Conservation (phyloP, 257 asterid genomes). For the Schizonepeta tenuifolia region DNA sequence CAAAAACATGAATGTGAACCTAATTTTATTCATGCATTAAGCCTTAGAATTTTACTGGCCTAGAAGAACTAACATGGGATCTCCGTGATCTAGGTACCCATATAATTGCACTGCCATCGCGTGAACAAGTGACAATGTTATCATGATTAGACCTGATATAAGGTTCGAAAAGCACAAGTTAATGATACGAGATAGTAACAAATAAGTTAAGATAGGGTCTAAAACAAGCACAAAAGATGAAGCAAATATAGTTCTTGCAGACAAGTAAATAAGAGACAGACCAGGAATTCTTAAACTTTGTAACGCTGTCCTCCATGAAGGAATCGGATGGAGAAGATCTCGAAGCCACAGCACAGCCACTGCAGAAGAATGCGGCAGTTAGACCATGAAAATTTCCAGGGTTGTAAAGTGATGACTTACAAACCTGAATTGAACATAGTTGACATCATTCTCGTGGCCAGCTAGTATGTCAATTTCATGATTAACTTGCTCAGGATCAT, state of each 20-base stretch:
- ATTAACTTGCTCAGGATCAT: slow-evolving; percentile 73
- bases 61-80: slow-evolving; percentile 71
- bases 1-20: slow-evolving; percentile 26
- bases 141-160: slow-evolving; percentile 78
- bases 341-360: slow-evolving; percentile 92
- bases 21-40: slow-evolving; percentile 20
- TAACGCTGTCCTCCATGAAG: slow-evolving; percentile 63
- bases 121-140: slow-evolving; percentile 93
- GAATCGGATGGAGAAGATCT: slow-evolving; percentile 70
- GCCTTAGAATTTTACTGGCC: slow-evolving; percentile 24
- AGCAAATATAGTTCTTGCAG: slow-evolving; percentile 22
- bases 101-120: slow-evolving; percentile 99
- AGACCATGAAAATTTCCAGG: slow-evolving; percentile 37
- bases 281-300: slow-evolving; percentile 89
- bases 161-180: slow-evolving; percentile 34
- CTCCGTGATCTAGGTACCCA: slow-evolving; percentile 89
- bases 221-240: slow-evolving; percentile 28
- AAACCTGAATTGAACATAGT: slow-evolving; percentile 95
- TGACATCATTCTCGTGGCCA: slow-evolving; percentile 98
- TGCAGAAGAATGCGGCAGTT: slow-evolving; percentile 49
- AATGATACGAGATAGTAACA: slow-evolving; percentile 30
- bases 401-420: slow-evolving; percentile 36
- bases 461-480: slow-evolving; percentile 89
- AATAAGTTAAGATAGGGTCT: slow-evolving; percentile 17
- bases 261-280: slow-evolving; percentile 42